These are phyloP conservation scores for Terana coerulea DNA, from an alignment of 768 basidiomycete genomes.

Conservation along the genomic window DNA sequence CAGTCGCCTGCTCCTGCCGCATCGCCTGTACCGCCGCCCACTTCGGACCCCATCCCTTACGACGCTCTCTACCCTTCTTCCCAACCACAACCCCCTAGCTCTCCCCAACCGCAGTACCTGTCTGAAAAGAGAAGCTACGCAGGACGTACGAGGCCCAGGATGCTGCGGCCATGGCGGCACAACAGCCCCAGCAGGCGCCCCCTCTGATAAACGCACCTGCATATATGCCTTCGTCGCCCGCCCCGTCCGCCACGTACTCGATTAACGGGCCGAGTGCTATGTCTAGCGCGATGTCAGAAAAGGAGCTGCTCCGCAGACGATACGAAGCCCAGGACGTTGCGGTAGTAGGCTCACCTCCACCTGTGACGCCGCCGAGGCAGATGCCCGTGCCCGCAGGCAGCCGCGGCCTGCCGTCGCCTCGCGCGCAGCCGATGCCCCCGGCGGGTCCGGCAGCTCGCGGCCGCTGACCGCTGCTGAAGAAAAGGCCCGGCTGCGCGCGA, in stretches of 20 bases:
- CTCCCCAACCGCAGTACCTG: slow-evolving; percentile 40
- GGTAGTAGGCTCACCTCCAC: slow-evolving; percentile 17
- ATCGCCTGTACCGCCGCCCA: neutral
- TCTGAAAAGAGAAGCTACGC: slow-evolving; percentile 70
- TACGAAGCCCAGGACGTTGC: slow-evolving; percentile 29
- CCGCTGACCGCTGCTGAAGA: slow-evolving; percentile 73
- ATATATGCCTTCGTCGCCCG: neutral
- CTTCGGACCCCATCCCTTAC: slow-evolving; percentile 51
- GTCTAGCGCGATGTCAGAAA: slow-evolving; percentile 9
- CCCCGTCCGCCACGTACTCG: neutral
- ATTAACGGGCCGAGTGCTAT: slow-evolving; percentile 6
- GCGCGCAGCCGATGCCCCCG: slow-evolving; percentile 29
- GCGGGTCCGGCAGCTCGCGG: slow-evolving; percentile 19
- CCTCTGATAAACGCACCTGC: slow-evolving; percentile 2
- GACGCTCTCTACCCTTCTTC: slow-evolving; percentile 47
- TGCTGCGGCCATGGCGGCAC: slow-evolving; percentile 38
- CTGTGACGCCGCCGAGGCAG: slow-evolving; percentile 22
- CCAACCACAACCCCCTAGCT: slow-evolving; percentile 25
- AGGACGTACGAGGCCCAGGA: slow-evolving; percentile 66
- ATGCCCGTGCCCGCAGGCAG: slow-evolving; percentile 19
- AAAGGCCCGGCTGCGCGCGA: slow-evolving; percentile 65
- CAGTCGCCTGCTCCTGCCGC: neutral
- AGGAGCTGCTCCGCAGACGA: slow-evolving; percentile 24
- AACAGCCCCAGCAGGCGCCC: slow-evolving; percentile 18
- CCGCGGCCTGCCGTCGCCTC: slow-evolving; percentile 27